Base-by-base conservation (phyloP, 345 rosid species). In the Trapa bicornis region DNA sequence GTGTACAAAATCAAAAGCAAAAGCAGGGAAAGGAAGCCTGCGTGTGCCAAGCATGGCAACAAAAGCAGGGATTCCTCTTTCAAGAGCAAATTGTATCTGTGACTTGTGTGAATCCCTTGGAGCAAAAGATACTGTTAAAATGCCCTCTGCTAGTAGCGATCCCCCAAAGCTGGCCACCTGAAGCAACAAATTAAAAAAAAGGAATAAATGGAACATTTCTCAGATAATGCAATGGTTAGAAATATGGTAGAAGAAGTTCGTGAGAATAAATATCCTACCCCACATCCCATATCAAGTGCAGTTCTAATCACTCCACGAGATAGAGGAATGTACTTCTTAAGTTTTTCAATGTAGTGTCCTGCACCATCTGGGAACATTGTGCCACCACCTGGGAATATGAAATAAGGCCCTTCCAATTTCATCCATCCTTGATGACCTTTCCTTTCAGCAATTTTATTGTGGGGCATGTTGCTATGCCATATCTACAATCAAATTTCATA, bases 351-450 rank as follows among this genome's bases (percentile, higher is more conserved):
- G 73, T 95, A 95, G 11, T 83, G 86, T 5, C 84, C 84, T 1
- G 96, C 96, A 66, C 99, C 99, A 16, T 91, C 96, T 13, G 99
- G 92, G 47, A 89, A 95, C 99, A 91, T 95, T 0, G 99, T 95
- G 72, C 97, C 99, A 56, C 99, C 99, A 38, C 99, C 99, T 17
- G 99, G 99, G 78, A 95, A 95, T 68, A 79, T 76, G 72, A 95
- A 95, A 76, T 87, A 74, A 11, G 82, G 87, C 0, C 96, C 96
- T 61, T 86, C 89, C 77, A 82, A 77, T 80, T 91, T 91, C 97
- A 91, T 95, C 97, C 99, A 95, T 71, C 99, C 97, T 67, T 95
- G 99, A 67, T 91, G 99, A 61, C 99, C 99, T 79, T 94, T 94
- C 83, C 99, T 81, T 73, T 86, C 89, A 1, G 99, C 99, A 75